Evolutionary conservation across 306 rosid genomes (phyloP), one percentile per base, ranked within the genome.

Genomic region (Hippophae tibetana): DNA sequence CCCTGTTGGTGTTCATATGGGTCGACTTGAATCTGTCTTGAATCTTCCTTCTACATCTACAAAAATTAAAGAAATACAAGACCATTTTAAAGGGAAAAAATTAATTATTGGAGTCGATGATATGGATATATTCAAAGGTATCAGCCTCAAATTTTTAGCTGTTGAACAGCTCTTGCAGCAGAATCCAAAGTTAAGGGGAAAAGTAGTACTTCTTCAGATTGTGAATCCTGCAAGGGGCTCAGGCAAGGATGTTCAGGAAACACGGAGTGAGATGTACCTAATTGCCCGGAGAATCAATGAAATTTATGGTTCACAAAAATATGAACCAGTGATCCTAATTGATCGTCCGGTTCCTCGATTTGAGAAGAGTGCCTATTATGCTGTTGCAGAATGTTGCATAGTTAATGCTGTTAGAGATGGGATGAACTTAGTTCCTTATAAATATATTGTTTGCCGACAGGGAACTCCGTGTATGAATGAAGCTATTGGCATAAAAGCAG

Each of bases 1-100:
- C 54, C 96, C 96, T 14, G 94, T 89, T 23, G 96, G 96, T 49
- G 86, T 89, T 64, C 94, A 89, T 61, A 83, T 89, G 86, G 96
- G 88, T 51, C 79, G 79, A 70, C 90, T 89, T 48, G 90, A 89
- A 67, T 85, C 86, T 47, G 83, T 82, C 13, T 51, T 89, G 66
- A 79, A 83, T 69, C 94, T 77, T 49, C 64, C 77, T 13, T 70
- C 76, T 47, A 89, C 96, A 52, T 66, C 86, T 60, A 61, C 80
- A 44, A 84, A 82, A 58, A 65, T 88, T 27, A 78, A 76, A 62
- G 96, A 89, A 68, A 65, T 87, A 41, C 79, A 82, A 68, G 83
- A 78, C 66, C 86, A 78, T 69, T 84, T 79, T 43, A 78, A 74
- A 66, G 89, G 74, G 49, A 84, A 63, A 60, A 84, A 78, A 56